Base-by-base conservation (phyloP, 2,329 filamentous ascomycete species). In the Penicillium sp. region DNA sequence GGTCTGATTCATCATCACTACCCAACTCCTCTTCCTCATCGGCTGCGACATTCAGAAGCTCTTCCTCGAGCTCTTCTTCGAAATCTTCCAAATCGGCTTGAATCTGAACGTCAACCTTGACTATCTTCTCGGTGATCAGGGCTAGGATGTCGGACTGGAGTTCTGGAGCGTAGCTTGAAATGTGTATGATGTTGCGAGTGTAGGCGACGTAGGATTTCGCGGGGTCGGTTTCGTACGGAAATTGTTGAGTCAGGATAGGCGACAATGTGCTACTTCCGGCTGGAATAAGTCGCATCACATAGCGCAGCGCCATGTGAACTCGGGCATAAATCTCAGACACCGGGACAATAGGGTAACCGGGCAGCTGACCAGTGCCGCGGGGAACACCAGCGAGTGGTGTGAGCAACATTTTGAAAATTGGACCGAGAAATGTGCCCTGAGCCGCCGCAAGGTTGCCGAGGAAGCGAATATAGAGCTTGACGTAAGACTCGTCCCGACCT, bases 41-140 rank as follows among this genome's bases (percentile, higher is more conserved):
- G 1, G 61, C 60, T 5, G 67, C 61, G 10, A 76, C 73, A 4
- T 79, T 76, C 34, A 84, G 78, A 54, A 79, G 73, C 48, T 85
- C 84, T 23, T 91, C 85, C 49, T 90, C 88, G 9, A 90, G 80
- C 50, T 95, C 89, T 58, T 97, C 93, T 57, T 96, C 93, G 56
- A 96, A 77, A 63, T 97, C 92, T 57, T 97, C 91, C 65, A 97
- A 78, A 65, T 97, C 92, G 45, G 92, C 83, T 72, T 96, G 93
- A 71, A 97, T 94, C 68, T 96, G 89, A 1, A 95, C 90, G 68
- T 99, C 94, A 53, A 97, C 89, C 73, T 94, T 94, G 65, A 97
- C 90, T 7, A 97, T 80, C 57, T 89, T 86, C 62, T 93, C 88
- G 39, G 91, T 87, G 44, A 97, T 87, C 12, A 95, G 76, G 51